phyloP scores from a whole-genome alignment of 805 yeast genomes.

The Schwanniomyces occidentalis region DNA sequence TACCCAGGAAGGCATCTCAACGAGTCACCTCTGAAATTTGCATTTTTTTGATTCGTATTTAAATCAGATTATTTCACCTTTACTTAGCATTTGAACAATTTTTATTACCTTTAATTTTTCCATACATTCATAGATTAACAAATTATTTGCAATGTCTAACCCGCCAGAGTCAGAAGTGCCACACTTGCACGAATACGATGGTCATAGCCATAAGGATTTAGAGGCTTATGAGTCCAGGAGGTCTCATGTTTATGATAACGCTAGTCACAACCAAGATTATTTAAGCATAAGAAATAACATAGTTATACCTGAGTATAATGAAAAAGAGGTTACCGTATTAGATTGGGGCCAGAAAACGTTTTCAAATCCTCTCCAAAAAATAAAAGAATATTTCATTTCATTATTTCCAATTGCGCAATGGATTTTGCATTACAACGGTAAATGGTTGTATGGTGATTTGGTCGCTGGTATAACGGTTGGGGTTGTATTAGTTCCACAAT shows the following conservation, averaged over 20 bases:
- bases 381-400: slow-evolving; percentile 54
- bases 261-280: slow-evolving; percentile 10
- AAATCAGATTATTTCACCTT: no score
- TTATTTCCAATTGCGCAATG: slow-evolving; percentile 81
- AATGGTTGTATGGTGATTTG: slow-evolving; percentile 80
- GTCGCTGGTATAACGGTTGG: slow-evolving; percentile 95
- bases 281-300: slow-evolving; percentile 7
- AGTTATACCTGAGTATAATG: slow-evolving; percentile 39
- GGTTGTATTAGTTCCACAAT: slow-evolving; percentile 88
- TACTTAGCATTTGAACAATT: no score
- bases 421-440: slow-evolving; percentile 78
- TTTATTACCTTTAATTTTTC: not conserved
- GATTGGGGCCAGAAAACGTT: slow-evolving; percentile 30
- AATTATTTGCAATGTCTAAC: not conserved
- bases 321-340: slow-evolving; percentile 32
- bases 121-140: not conserved
- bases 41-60: no score
- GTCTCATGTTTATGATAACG: slow-evolving; percentile 14
- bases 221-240: slow-evolving; percentile 2
- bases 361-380: slow-evolving; percentile 38
- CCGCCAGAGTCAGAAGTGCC: slow-evolving; percentile 22
- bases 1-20: no score
- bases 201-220: not conserved
- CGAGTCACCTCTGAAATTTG: no score
- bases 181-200: slow-evolving; percentile 15